Evolutionary conservation across 2,329 filamentous ascomycete genomes (phyloP).

Genomic region (Colletotrichum salicis): DNA sequence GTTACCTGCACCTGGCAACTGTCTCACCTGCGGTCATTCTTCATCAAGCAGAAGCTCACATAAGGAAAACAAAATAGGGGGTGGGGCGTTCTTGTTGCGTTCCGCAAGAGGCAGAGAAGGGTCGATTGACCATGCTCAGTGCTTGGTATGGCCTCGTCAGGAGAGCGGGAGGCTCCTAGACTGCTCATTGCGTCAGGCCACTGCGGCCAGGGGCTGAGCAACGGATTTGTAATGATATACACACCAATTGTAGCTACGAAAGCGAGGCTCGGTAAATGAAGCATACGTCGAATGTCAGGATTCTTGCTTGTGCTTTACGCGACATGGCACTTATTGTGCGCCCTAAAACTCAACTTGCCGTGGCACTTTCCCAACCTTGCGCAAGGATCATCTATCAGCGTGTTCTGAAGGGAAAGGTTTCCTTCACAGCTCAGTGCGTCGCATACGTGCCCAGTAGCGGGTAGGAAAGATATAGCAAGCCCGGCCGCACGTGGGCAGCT

Average conservation of each 20-base stretch:
- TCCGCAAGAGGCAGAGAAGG: constrained; percentile 6
- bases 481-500: too few relatives aligned
- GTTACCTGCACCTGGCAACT: constrained; percentile 97
- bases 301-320: too few relatives aligned
- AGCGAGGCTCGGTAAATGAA: constrained; percentile 32
- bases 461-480: background rate
- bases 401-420: background rate
- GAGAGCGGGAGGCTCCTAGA: background rate
- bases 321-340: too few relatives aligned
- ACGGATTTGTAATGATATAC: constrained; percentile 35
- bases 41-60: constrained; percentile 99
- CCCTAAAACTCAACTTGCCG: too few relatives aligned
- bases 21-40: constrained; percentile 94
- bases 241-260: constrained; percentile 29
- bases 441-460: background rate
- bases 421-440: background rate
- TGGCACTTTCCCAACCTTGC: too few relatives aligned
- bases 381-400: background rate
- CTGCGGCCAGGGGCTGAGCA: constrained; percentile 2
- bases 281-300: constrained; percentile 24
- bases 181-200: background rate
- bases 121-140: background rate
- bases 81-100: constrained; percentile 1
- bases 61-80: constrained; percentile 54
- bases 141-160: background rate